A percentile compares a stretch with the other conserved stretches of the same genome.
Evolutionary conservation across 441 rosid species (phyloP).

Genomic region (Pelargonium myrrhifolium): DNA sequence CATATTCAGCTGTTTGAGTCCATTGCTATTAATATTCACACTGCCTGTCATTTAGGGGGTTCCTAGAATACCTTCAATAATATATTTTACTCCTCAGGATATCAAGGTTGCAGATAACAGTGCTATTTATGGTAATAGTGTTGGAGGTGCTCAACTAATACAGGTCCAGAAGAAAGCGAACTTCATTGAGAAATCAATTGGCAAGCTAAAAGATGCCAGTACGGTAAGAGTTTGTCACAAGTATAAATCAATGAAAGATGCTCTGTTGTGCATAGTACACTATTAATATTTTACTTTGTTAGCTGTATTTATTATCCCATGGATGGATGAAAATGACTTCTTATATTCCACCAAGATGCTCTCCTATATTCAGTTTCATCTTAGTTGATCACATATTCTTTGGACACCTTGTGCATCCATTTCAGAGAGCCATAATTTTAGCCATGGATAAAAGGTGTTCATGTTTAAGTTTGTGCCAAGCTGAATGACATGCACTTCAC

Average conservation of each 20-base stretch:
- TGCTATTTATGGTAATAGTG: conserved; percentile 28
- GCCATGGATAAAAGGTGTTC: not conserved
- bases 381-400: not conserved
- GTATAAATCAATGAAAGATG: conserved; percentile 8
- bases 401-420: not conserved
- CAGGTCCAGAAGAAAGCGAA: conserved; percentile 56
- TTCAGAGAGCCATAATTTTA: not conserved
- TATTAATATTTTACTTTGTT: conserved; percentile 4
- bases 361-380: not conserved
- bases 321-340: not conserved
- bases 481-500: not conserved
- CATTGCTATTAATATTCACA: not conserved
- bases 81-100: conserved; percentile 32
- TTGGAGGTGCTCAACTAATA: conserved; percentile 40
- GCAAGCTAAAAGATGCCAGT: conserved; percentile 73
- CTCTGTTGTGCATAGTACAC: not conserved
- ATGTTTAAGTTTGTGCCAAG: not conserved
- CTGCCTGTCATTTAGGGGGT: not conserved
- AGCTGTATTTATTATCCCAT: not conserved
- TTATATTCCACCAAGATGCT: not conserved
- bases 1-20: not conserved
- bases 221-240: conserved; percentile 46
- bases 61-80: conserved; percentile 15
- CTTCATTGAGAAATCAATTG: conserved; percentile 69
- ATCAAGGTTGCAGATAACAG: conserved; percentile 29